Evolutionary conservation across 2,329 filamentous ascomycete species (phyloP).

Genomic region (Blastomyces silverae): DNA sequence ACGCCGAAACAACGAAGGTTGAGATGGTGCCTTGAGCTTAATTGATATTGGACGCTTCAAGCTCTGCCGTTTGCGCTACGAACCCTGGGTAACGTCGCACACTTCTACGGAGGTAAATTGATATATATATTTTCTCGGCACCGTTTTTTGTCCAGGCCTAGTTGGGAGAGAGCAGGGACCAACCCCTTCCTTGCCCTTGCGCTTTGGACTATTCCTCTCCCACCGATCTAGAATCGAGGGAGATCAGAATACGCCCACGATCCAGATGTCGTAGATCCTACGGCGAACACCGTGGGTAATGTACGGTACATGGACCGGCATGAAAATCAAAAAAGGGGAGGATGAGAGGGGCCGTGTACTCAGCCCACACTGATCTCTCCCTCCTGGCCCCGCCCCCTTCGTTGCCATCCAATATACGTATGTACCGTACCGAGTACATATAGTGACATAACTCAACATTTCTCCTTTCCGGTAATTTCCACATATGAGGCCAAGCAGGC

Average conservation of each 20-base stretch:
- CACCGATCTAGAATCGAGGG: background rate
- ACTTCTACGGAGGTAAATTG: background rate
- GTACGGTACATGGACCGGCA: background rate
- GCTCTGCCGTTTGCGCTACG: background rate
- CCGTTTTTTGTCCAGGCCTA: background rate
- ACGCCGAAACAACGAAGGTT: background rate
- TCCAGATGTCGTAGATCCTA: background rate
- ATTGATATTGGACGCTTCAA: slow-evolving; percentile 6
- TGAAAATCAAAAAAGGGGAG: background rate
- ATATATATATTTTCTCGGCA: background rate
- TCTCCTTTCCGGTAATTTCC: background rate
- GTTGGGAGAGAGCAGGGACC: background rate
- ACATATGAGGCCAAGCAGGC: background rate
- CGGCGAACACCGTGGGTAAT: background rate
- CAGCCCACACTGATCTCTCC: background rate
- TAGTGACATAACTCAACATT: background rate
- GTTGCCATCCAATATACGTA: background rate
- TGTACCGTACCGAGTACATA: background rate
- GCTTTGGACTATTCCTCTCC: background rate
- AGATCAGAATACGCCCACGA: background rate
- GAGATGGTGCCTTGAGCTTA: slow-evolving; percentile 5
- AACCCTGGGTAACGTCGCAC: slow-evolving; percentile 1
- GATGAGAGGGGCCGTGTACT: background rate
- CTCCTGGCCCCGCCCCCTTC: background rate
- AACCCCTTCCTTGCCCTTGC: background rate